These are phyloP conservation scores for Epichloe amarillans DNA, from an alignment of 2,329 filamentous ascomycete genomes.

Conservation along the genomic window DNA sequence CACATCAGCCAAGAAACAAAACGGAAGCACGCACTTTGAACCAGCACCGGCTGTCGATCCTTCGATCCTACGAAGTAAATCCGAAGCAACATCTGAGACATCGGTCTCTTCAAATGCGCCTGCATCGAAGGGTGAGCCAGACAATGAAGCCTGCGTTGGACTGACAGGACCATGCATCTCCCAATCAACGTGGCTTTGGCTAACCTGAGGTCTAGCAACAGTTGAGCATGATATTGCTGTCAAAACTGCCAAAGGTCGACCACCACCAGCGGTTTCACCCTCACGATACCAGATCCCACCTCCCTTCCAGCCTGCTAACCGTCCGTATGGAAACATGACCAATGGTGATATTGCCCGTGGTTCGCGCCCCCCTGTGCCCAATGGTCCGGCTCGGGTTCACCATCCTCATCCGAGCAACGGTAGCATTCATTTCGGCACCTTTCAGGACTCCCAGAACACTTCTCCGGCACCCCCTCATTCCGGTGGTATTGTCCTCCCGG, in stretches of 20 bases:
- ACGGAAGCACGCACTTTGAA: background rate
- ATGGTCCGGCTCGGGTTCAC: conserved; percentile 27
- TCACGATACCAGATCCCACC: conserved; percentile 30
- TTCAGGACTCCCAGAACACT: conserved; percentile 41
- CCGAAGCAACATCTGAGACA: conserved; percentile 6
- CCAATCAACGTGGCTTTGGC: conserved; percentile 2
- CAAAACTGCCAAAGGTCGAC: conserved; percentile 13
- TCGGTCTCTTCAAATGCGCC: background rate
- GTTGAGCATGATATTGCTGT: conserved; percentile 6
- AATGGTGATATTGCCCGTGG: conserved; percentile 22
- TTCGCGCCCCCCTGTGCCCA: conserved; percentile 20
- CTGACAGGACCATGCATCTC: too few species aligned
- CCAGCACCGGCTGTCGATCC: conserved; percentile 1
- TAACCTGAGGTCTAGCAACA: conserved; percentile 1
- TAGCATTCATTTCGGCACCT: conserved; percentile 42
- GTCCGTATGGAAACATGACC: conserved; percentile 15
- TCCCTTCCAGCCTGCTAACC: conserved; percentile 25
- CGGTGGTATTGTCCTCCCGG: conserved; percentile 34
- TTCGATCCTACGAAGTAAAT: background rate
- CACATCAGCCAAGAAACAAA: background rate
- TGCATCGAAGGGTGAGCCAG: conserved; percentile 4
- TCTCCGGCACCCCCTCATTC: conserved; percentile 43
- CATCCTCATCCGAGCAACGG: conserved; percentile 40
- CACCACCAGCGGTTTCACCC: conserved; percentile 19
- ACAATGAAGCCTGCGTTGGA: background rate